Evolutionary conservation across 2,329 filamentous ascomycete genomes (phyloP), one percentile per base, ranked within the genome.

Genomic region (Diaporthe caulivora): DNA sequence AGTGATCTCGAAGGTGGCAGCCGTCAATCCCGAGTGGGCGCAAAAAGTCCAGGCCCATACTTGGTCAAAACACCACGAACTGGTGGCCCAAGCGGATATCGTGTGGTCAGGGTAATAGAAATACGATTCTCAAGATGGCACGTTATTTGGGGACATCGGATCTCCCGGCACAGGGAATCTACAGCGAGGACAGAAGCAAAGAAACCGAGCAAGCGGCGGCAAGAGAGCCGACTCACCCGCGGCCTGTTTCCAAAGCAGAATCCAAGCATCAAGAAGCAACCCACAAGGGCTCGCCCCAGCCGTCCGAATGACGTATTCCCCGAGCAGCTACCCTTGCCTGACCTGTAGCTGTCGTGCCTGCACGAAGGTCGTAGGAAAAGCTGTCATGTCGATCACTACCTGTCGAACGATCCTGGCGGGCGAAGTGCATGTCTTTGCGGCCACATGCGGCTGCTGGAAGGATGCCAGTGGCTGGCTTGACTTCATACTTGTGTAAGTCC

Each of bases 401-500:
- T 64, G 60, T 62, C 57, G 57, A 67, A 29, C 51, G 57, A 74
- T 70, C 42, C 31, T 42, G 44, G 55, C 29, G 62, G 62, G 60
- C 60, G 44, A 37, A 8, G 60, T 65, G 62, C 62, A 53, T 67
- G 34, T 53, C 31, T 67, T 65, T n/a, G 47, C 31, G 47, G 62
- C 44, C 62, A 67, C 62, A 26, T 67, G 62, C 29, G 67, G 31
- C 26, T 54, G 51, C 21, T 57, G 67, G 29, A 51, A 53, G 58
- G 44, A 49, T 47, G 42, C 44, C 47, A 53, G 62, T 60, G 64
- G 70, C 44, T 68, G 53, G n/a, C 24, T 47, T 71, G 69, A 49
- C 53, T 53, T 69, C 72, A 72, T 72, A 55, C n/a, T 58, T 40
- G 71, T 76, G 70, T 72, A 71, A 75, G 71, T 69, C 72, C 69